Conservation (phyloP, 306 rosid species). For the Glycine tomentella region DNA sequence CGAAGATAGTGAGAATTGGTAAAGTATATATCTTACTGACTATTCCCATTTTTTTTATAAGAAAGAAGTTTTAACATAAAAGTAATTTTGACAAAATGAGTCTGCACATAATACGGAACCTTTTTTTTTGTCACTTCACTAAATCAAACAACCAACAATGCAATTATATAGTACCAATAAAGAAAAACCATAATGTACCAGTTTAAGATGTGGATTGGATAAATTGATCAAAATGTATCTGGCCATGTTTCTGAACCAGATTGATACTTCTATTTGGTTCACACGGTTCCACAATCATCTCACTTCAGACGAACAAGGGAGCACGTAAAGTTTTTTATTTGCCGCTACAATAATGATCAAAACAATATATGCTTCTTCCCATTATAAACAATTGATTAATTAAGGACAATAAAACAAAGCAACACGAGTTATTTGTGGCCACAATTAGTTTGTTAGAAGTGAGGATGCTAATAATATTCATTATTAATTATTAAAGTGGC, state of each 20-base stretch:
- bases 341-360: neutral
- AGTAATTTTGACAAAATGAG: neutral
- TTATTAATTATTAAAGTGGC: slow-evolving; percentile 32
- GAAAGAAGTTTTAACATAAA: too few relatives aligned
- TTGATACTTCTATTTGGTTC: slow-evolving; percentile 15
- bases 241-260: slow-evolving; percentile 27
- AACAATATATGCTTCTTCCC: neutral
- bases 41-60: too few relatives aligned
- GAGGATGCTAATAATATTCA: slow-evolving; percentile 17
- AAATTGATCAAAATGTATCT: slow-evolving; percentile 38
- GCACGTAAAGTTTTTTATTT: neutral
- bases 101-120: neutral
- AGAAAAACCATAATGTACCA: slow-evolving; percentile 44
- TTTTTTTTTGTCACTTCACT: neutral
- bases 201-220: slow-evolving; percentile 23
- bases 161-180: slow-evolving; percentile 12
- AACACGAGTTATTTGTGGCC: slow-evolving; percentile 30
- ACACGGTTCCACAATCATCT: neutral
- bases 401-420: slow-evolving; percentile 4
- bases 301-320: slow-evolving; percentile 9
- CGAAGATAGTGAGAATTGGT: neutral
- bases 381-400: neutral
- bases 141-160: slow-evolving; percentile 3
- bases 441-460: neutral
- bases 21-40: too few relatives aligned